These are phyloP conservation scores for Diplocarpon rosae DNA, from an alignment of 2,329 filamentous ascomycete species.

Conservation along the genomic window DNA sequence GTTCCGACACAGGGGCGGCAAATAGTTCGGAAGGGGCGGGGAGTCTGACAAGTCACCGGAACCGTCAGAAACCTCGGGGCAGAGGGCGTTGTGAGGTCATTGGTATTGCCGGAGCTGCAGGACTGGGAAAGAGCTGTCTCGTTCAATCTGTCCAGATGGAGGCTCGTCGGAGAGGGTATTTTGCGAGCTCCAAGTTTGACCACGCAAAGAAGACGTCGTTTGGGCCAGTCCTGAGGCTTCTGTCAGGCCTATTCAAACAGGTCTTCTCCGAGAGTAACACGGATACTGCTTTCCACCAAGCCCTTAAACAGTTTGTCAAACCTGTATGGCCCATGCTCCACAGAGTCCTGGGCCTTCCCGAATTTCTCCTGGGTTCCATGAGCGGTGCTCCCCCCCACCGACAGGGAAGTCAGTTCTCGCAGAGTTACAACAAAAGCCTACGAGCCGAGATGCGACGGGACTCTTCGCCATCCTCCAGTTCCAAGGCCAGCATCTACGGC, in stretches of 20 bases:
- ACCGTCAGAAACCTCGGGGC: constrained; percentile 42
- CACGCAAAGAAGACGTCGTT: constrained; percentile 49
- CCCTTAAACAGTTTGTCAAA: constrained; percentile 49
- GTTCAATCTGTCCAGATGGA: constrained; percentile 53
- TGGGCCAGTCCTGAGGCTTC: constrained; percentile 50
- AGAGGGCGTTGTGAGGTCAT: constrained; percentile 54
- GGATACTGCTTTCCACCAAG: constrained; percentile 51
- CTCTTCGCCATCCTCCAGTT: constrained; percentile 23
- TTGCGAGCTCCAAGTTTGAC: constrained; percentile 56
- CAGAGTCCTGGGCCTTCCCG: constrained; percentile 49
- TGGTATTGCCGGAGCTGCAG: constrained; percentile 48
- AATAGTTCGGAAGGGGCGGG: constrained; percentile 24
- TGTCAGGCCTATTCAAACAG: constrained; percentile 56
- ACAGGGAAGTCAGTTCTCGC: constrained; percentile 15
- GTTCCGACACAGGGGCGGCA: constrained; percentile 6
- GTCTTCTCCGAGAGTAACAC: constrained; percentile 57
- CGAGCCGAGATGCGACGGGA: constrained; percentile 21
- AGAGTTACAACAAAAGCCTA: constrained; percentile 24
- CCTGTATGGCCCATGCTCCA: constrained; percentile 56
- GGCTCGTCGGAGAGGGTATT: constrained; percentile 50
- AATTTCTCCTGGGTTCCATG: constrained; percentile 50
- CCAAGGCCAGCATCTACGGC: constrained; percentile 18
- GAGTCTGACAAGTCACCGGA: constrained; percentile 19
- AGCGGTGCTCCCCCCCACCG: constrained; percentile 3
- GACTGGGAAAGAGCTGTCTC: constrained; percentile 54